Conservation (phyloP, 352 stramenopile genomes). For the Phytophthora tentaculata region DNA sequence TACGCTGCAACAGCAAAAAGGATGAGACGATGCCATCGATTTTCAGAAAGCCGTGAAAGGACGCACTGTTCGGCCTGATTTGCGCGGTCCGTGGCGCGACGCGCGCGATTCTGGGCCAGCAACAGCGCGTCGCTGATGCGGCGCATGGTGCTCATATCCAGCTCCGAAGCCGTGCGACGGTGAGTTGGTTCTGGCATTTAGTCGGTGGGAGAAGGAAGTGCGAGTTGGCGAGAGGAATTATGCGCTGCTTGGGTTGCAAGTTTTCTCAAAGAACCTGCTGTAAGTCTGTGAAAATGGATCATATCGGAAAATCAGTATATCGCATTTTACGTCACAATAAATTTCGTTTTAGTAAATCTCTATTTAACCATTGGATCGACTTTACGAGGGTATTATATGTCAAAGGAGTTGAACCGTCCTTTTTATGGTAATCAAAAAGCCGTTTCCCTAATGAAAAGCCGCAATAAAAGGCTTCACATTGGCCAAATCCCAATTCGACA, state of each 20-base stretch:
- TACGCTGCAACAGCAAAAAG: slow-evolving; percentile 25
- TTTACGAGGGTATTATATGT: background rate
- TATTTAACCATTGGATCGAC: no score
- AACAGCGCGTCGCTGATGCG: slow-evolving; percentile 75
- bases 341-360: background rate
- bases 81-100: slow-evolving; percentile 61
- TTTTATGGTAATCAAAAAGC: background rate
- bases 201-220: background rate
- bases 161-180: slow-evolving; percentile 51
- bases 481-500: slow-evolving; percentile 15
- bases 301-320: background rate
- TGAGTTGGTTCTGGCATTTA: slow-evolving; percentile 24
- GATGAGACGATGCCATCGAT: slow-evolving; percentile 6
- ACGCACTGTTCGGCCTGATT: slow-evolving; percentile 72
- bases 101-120: slow-evolving; percentile 72
- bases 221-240: slow-evolving; percentile 18
- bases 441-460: slow-evolving; percentile 24
- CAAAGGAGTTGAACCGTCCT: background rate
- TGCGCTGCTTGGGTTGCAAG: slow-evolving; percentile 16
- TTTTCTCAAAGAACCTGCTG: slow-evolving; percentile 7
- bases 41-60: slow-evolving; percentile 12
- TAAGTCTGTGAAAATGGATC: background rate
- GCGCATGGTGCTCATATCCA: slow-evolving; percentile 65
- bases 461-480: slow-evolving; percentile 13
- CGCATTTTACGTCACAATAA: background rate